phyloP scores from a whole-genome alignment of 2,329 filamentous ascomycete species.

The Clonostachys rosea region DNA sequence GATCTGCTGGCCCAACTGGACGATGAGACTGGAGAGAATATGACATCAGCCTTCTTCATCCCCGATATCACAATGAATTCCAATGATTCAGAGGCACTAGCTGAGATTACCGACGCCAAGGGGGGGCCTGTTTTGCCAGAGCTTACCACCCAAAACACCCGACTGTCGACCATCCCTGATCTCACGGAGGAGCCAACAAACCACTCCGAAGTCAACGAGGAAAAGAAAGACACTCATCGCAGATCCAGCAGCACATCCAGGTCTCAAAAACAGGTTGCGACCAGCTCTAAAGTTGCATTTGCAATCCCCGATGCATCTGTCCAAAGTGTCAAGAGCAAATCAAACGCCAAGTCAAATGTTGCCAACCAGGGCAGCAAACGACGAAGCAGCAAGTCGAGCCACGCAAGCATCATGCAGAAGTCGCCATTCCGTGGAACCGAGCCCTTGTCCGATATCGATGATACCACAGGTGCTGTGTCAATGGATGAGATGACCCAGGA shows the following conservation, averaged over 20 bases:
- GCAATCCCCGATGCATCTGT: conserved; percentile 29
- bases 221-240: conserved; percentile 12
- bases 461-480: conserved; percentile 25
- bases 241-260: conserved; percentile 19
- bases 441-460: conserved; percentile 21
- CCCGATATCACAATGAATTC: conserved; percentile 52
- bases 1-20: conserved; percentile 26
- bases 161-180: conserved; percentile 15
- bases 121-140: conserved; percentile 20
- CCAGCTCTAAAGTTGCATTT: conserved; percentile 33
- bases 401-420: conserved; percentile 13
- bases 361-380: conserved; percentile 39
- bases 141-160: conserved; percentile 23
- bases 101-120: conserved; percentile 22
- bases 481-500: conserved; percentile 26
- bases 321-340: conserved; percentile 14
- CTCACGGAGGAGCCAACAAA: conserved; percentile 18
- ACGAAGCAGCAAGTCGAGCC: conserved; percentile 17
- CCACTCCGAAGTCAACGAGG: conserved; percentile 11
- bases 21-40: conserved; percentile 41
- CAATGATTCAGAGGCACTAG: conserved; percentile 19
- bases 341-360: conserved; percentile 22
- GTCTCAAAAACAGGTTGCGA: conserved; percentile 12
- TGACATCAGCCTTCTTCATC: conserved; percentile 55
- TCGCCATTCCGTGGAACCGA: conserved; percentile 17